Percentiles rank a stretch among this genome's conserved stretches.
Evolutionary conservation across 768 basidiomycete species (phyloP).

Genomic region (Auricularia sp.): DNA sequence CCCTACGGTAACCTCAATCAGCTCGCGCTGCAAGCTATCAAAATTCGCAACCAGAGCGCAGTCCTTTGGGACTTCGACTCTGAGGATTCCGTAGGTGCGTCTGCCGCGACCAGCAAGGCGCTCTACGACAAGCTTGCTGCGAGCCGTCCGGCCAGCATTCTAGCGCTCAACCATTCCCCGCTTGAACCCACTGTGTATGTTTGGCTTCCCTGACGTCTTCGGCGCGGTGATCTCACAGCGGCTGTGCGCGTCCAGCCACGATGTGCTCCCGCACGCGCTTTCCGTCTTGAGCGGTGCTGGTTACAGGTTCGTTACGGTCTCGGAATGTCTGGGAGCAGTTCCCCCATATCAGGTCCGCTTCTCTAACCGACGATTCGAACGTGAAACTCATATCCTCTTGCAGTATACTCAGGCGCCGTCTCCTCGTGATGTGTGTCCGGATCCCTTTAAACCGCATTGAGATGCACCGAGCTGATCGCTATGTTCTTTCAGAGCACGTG

Average conservation of each 20-base stretch:
- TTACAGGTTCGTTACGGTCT: slow-evolving; percentile 18
- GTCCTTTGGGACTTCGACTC: slow-evolving; percentile 16
- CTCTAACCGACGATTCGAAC: background rate
- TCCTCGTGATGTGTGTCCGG: background rate
- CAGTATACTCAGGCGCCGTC: background rate
- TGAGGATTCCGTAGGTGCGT: slow-evolving; percentile 11
- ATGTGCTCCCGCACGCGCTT: slow-evolving; percentile 17
- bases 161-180: slow-evolving; percentile 19
- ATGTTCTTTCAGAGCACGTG: background rate
- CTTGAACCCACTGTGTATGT: slow-evolving; percentile 12
- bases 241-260: slow-evolving; percentile 1
- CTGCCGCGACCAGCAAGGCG: slow-evolving; percentile 3
- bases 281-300: slow-evolving; percentile 10
- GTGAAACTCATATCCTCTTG: background rate
- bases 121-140: slow-evolving; percentile 10
- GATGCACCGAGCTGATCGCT: background rate
- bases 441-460: background rate
- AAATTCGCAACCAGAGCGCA: slow-evolving; percentile 11
- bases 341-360: background rate
- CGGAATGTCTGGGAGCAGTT: slow-evolving; percentile 15
- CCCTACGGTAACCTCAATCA: slow-evolving; percentile 36
- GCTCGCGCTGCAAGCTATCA: slow-evolving; percentile 24
- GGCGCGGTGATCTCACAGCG: no score
- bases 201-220: background rate
- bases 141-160: slow-evolving; percentile 10